Evolutionary conservation across 2,329 filamentous ascomycete genomes (phyloP).

Genomic region (Exophiala phaeomuriformis): DNA sequence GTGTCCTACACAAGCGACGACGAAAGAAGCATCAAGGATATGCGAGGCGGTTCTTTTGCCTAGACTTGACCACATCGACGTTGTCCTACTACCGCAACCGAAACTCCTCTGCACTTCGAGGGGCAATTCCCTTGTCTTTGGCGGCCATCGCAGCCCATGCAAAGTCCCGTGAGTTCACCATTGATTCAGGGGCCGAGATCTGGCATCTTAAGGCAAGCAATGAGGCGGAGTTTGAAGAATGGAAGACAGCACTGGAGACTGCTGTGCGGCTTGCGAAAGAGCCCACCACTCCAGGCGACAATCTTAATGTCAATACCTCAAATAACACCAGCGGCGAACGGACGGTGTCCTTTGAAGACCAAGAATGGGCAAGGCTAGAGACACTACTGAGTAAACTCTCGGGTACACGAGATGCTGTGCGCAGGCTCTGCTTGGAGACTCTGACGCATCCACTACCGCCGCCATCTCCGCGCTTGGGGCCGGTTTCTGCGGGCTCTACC

Average conservation of each 20-base stretch:
- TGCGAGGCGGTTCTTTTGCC: conserved; percentile 86
- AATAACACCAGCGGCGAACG: conserved; percentile 21
- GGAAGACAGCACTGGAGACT: conserved; percentile 77
- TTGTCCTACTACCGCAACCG: conserved; percentile 94
- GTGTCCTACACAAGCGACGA: conserved; percentile 78
- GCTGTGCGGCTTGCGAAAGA: conserved; percentile 54
- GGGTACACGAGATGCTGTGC: conserved; percentile 79
- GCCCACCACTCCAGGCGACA: conserved; percentile 30
- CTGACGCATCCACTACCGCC: conserved; percentile 31
- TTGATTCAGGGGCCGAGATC: conserved; percentile 92
- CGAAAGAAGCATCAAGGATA: conserved; percentile 92
- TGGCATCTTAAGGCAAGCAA: conserved; percentile 88
- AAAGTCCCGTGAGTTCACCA: conserved; percentile 80
- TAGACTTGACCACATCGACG: conserved; percentile 90
- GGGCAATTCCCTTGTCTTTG: conserved; percentile 83
- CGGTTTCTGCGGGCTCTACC: conserved; percentile 13
- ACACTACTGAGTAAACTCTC: conserved; percentile 76
- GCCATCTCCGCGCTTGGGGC: conserved; percentile 22
- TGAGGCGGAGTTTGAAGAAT: conserved; percentile 75
- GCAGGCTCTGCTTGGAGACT: conserved; percentile 80
- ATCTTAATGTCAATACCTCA: conserved; percentile 31
- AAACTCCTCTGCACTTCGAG: conserved; percentile 83
- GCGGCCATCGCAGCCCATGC: conserved; percentile 88
- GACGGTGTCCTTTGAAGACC: conserved; percentile 54
- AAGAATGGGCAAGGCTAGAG: conserved; percentile 83